Base-by-base conservation (phyloP, 192 early-diverging fungal species). In the Kickxella alabastrina region DNA sequence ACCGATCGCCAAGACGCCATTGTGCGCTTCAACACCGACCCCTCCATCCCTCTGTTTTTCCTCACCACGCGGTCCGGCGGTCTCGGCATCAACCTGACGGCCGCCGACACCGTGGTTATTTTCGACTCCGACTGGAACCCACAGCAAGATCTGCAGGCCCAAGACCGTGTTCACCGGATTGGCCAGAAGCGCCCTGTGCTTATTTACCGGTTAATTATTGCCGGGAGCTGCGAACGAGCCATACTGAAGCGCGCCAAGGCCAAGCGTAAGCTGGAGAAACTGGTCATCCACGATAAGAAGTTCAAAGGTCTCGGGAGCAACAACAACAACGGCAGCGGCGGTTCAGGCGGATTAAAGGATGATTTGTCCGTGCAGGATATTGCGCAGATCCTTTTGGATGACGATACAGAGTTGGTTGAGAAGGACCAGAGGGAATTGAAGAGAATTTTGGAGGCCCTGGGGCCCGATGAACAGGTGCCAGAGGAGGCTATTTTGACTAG, bases 91-190 rank as follows among this genome's bases (percentile, higher is more conserved):
- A 98, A 98, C 52, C 66, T 98, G 54, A 95, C 96, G 3, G 87
- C 91, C 0, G 96, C 96, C 10, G 94, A 98, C 59, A 96, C 89
- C 27, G 96, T 98, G 8, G 80, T 98, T 37, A 87, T 98, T 43
- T 97, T 91, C 64, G 96, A 97, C 56, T 94, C 86, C 41, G 94
- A 90, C 65, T 96, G 93, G 92, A 98, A 99, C 57, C 96, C 94
- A n/a, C 96, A 99, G 83, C 87, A 88, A 68, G 96, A 97, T 63
- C 62, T 97, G 46, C 94, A 99, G 61, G 94, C 96, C 8, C 89
- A 93, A 67, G 94, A 97, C 68, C 87, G 96, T 32, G 93, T 90
- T 2, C 96, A 99, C 62, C 83, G 94, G 42, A 96, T 99, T 57
- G 96, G 96, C 22, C 96, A 99, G 57, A 89, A 82, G 3, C 85